Evolutionary conservation across 805 yeast species (phyloP).

Genomic region (Saccharomycopsis sp.): DNA sequence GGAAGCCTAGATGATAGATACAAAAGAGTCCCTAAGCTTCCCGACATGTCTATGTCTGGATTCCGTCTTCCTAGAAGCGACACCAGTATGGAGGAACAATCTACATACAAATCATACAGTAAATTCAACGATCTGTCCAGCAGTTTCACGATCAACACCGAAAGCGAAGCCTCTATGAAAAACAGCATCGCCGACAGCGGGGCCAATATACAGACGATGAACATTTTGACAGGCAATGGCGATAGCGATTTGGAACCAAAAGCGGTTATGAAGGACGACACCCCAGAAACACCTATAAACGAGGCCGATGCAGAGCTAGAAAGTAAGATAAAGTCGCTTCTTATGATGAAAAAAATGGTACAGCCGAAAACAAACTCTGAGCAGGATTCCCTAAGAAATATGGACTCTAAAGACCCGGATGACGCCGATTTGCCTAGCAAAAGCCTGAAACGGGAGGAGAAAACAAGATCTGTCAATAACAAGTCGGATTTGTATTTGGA

Average conservation of each 20-base stretch:
- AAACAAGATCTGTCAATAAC: conserved; percentile 5
- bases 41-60: neutral
- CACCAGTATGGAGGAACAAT: neutral
- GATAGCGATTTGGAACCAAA: too few species aligned
- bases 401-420: too few species aligned
- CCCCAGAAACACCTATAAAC: conserved; percentile 8
- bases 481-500: conserved; percentile 19
- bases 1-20: neutral
- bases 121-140: neutral
- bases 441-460: too few species aligned
- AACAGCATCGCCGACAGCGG: neutral
- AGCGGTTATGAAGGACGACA: too few species aligned
- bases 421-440: neutral
- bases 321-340: conserved; percentile 17
- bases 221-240: neutral
- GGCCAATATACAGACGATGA: neutral
- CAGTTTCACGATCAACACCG: neutral
- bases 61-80: neutral
- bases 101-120: neutral
- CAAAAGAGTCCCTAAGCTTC: neutral
- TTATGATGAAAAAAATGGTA: conserved; percentile 10
- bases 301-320: conserved; percentile 21
- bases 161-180: neutral
- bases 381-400: neutral
- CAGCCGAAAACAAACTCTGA: neutral